Percentiles rank a stretch among this genome's conserved stretches.
Conservation (phyloP, 805 yeast genomes). For the Pichia eremophila region DNA sequence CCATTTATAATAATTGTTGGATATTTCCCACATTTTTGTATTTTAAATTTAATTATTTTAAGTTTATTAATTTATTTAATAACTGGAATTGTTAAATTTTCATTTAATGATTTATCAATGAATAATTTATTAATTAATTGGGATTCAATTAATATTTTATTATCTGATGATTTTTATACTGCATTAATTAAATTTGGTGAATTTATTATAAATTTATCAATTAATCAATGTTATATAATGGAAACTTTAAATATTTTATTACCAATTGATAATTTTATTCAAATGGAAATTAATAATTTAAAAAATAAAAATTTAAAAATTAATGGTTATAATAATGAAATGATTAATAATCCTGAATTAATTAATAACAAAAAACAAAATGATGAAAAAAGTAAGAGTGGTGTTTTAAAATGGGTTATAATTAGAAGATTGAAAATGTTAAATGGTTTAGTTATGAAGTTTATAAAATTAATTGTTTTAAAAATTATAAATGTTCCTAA, state of each 20-base stretch:
- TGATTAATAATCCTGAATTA: conserved; percentile 22
- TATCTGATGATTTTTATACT: conserved; percentile 59
- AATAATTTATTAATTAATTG: conserved; percentile 21
- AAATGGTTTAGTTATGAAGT: conserved; percentile 1
- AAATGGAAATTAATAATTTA: conserved; percentile 12
- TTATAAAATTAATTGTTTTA: background rate
- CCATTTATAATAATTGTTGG: conserved; percentile 52
- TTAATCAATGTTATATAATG: conserved; percentile 53
- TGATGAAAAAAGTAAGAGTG: background rate
- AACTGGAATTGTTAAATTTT: conserved; percentile 46
- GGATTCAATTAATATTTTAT: conserved; percentile 28
- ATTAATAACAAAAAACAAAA: background rate
- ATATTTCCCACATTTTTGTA: conserved; percentile 57
- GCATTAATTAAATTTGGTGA: conserved; percentile 51
- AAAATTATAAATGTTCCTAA: background rate
- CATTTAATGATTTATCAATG: conserved; percentile 26
- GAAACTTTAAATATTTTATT: conserved; percentile 42
- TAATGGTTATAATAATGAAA: conserved; percentile 21
- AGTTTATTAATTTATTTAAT: conserved; percentile 41
- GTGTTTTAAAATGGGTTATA: background rate
- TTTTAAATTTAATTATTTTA: conserved; percentile 41
- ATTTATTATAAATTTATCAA: conserved; percentile 58
- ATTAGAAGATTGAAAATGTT: conserved; percentile 1
- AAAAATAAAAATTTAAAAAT: background rate
- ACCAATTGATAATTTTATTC: conserved; percentile 52